phyloP scores from a whole-genome alignment of 2,329 filamentous ascomycete species.

The Pseudogymnoascus sp. region DNA sequence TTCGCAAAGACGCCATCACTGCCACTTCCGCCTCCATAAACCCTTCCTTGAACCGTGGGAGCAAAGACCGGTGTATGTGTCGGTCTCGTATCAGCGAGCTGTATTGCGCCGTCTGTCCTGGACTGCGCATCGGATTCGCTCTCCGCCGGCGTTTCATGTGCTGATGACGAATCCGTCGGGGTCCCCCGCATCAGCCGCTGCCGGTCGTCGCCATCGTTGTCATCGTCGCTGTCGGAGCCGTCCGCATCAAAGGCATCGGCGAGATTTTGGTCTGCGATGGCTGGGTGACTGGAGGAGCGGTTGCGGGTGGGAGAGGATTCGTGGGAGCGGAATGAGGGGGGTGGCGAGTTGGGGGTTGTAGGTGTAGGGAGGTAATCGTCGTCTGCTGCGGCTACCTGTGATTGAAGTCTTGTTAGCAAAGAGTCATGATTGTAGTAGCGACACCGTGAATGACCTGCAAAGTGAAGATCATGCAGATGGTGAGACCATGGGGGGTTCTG shows the following conservation, averaged over 20 bases:
- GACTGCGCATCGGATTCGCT: slow-evolving; percentile 13
- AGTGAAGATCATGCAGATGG: background rate
- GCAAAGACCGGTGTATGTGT: slow-evolving; percentile 25
- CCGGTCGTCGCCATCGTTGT: slow-evolving; percentile 70
- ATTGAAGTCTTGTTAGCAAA: slow-evolving; percentile 18
- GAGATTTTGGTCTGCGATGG: slow-evolving; percentile 67
- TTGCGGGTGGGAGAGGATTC: slow-evolving; percentile 57
- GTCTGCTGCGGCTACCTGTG: slow-evolving; percentile 52
- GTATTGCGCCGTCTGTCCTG: slow-evolving; percentile 8
- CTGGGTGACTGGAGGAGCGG: slow-evolving; percentile 30
- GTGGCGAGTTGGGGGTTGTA: slow-evolving; percentile 50
- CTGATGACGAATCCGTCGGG: slow-evolving; percentile 25
- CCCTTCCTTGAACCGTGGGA: slow-evolving; percentile 31
- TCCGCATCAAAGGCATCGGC: slow-evolving; percentile 88
- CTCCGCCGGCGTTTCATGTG: slow-evolving; percentile 26
- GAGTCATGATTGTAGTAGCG: background rate
- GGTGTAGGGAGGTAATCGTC: slow-evolving; percentile 37
- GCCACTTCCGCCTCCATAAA: slow-evolving; percentile 67
- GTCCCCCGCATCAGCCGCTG: slow-evolving; percentile 75
- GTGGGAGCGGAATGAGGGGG: slow-evolving; percentile 83
- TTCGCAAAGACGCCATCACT: slow-evolving; percentile 97
- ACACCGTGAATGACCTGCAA: background rate
- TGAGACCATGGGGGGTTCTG: slow-evolving; percentile 17
- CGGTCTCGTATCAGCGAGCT: slow-evolving; percentile 18
- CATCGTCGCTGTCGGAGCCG: slow-evolving; percentile 63